Evolutionary conservation across 2,329 filamentous ascomycete species (phyloP).

Genomic region (Xylaria sp.): DNA sequence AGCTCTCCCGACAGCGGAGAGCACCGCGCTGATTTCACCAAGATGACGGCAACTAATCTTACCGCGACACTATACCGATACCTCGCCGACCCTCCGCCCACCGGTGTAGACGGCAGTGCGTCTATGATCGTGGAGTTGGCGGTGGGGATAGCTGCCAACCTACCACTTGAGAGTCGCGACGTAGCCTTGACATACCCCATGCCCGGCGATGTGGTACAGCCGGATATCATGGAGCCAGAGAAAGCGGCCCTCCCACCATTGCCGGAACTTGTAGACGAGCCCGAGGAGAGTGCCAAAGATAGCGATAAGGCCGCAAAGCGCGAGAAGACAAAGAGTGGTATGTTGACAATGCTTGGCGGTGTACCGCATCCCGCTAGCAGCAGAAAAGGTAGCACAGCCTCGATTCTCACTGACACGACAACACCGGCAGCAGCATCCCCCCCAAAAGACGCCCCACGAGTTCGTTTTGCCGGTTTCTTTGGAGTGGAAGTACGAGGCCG

Average conservation of each 20-base stretch:
- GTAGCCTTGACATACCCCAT: slow-evolving; percentile 87
- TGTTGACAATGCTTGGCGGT: slow-evolving; percentile 51
- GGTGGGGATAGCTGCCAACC: slow-evolving; percentile 83
- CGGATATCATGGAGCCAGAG: slow-evolving; percentile 87
- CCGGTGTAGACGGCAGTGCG: slow-evolving; percentile 86
- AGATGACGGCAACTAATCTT: slow-evolving; percentile 74
- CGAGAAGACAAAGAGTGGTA: slow-evolving; percentile 62
- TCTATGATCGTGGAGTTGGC: slow-evolving; percentile 94
- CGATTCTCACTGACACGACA: slow-evolving; percentile 56
- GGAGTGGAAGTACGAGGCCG: slow-evolving; percentile 79
- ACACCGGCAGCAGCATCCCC: slow-evolving; percentile 48
- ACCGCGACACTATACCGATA: slow-evolving; percentile 77
- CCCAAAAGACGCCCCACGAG: slow-evolving; percentile 62
- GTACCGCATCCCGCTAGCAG: slow-evolving; percentile 46
- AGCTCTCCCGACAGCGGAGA: slow-evolving; percentile 71
- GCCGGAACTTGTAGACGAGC: slow-evolving; percentile 53
- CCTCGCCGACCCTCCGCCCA: slow-evolving; percentile 78
- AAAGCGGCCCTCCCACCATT: slow-evolving; percentile 73
- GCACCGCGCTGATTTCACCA: slow-evolving; percentile 75
- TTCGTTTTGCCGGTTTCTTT: slow-evolving; percentile 80
- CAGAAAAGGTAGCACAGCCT: slow-evolving; percentile 51
- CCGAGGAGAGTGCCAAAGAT: slow-evolving; percentile 52
- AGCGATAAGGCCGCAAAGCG: slow-evolving; percentile 52
- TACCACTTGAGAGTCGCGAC: slow-evolving; percentile 91
- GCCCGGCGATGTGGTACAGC: slow-evolving; percentile 76